A percentile compares a stretch with the other conserved stretches of the same genome.
Evolutionary conservation across 164 flowering plant species (phyloP).

Genomic region (Kalanchoe fedtschenkoi): DNA sequence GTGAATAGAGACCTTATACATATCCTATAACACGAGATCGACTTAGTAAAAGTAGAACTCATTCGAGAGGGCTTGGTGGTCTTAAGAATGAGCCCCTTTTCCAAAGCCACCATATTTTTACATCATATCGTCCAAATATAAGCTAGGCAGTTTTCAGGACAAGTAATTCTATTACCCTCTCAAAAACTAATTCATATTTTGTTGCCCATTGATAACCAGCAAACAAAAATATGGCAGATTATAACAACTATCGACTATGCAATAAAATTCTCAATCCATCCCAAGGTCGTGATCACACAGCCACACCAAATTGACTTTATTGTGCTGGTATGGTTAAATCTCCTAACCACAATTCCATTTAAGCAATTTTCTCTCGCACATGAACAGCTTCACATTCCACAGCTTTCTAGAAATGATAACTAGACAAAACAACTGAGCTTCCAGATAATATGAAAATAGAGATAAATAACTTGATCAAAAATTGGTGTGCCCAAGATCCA

Average conservation of each 20-base stretch:
- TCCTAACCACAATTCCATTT: not conserved
- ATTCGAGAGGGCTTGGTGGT: too few relatives aligned
- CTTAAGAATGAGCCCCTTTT: too few relatives aligned
- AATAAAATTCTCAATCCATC: not conserved
- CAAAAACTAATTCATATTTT: not conserved
- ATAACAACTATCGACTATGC: not conserved
- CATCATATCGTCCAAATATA: not conserved
- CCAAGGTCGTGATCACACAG: not conserved
- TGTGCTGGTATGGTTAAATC: not conserved
- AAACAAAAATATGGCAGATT: not conserved
- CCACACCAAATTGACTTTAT: not conserved
- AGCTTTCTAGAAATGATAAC: not conserved
- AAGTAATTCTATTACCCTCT: not conserved
- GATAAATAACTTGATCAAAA: not conserved
- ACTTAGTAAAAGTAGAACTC: too few relatives aligned
- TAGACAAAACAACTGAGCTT: not conserved
- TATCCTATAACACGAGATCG: too few relatives aligned
- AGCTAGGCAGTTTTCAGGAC: not conserved
- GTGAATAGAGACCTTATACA: not conserved
- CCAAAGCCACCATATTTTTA: not conserved
- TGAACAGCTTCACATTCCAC: not conserved
- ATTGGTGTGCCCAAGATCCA: not conserved
- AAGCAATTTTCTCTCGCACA: not conserved
- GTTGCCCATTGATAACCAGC: too few relatives aligned
- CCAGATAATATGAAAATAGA: too few relatives aligned